Base-by-base conservation (phyloP, 75 land plant species). In the Picea glauca region DNA sequence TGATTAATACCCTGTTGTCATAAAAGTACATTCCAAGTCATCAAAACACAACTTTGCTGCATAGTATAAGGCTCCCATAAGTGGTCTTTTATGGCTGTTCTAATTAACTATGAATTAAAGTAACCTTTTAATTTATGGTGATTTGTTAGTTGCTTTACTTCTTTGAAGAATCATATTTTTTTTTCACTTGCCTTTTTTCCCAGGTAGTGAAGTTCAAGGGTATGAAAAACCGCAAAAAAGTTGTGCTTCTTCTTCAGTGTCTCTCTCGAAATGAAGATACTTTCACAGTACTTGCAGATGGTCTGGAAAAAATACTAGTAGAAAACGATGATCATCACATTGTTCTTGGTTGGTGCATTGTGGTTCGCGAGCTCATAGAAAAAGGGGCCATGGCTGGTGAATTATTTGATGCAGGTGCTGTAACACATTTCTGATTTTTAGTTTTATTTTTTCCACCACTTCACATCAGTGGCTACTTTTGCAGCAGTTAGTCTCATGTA, bases 271-370 rank as follows among this genome's bases (percentile, higher is more conserved):
- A 85, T 60, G 86, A 86, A 18, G 66, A 84, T 61, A 35, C 83
- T 74, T 84, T 87, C 65, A 78, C 72, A 75, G 63, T 68, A 13
- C 50, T 89, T 31, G 76, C 82, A 3, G 79, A 18, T 18, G 79
- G 79, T 83, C 80, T 89, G 72, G 87, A 85, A 57, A 72, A 78
- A 17, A 76, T 89, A 70, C 78, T 85, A 26, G 31, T 14, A 26
- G 79, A 75, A 30, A 84, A 81, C 40, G 81, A 78, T 54, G 91
- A 91, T 74, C 82, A 81, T 38, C 85, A 79, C 76, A 78, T 91
- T 58, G 56, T 86, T 33, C 82, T 91, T 58, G 93, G 93, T 11
- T 89, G 91, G 91, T 89, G 93, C 70, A 70, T 77, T 26, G 85
- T 91, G 35, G 89, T 87, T 4, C 91, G 91, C 8, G 81, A 76